phyloP scores from a whole-genome alignment of 768 basidiomycete species.

The Tylopilus subfusipes region DNA sequence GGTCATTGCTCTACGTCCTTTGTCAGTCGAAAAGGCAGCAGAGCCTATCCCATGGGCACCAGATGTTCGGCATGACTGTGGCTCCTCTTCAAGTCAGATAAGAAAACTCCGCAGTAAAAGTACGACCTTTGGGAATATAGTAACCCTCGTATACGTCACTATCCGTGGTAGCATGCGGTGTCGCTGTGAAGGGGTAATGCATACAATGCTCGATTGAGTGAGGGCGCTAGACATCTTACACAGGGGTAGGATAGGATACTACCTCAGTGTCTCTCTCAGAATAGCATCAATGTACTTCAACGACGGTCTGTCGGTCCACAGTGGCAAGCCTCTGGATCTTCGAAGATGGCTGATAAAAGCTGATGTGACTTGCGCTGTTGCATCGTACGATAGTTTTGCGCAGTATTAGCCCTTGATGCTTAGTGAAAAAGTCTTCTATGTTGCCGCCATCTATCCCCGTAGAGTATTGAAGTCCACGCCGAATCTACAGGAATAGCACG shows the following conservation, averaged over 20 bases:
- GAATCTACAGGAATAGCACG: conserved; percentile 10
- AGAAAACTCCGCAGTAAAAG: not conserved
- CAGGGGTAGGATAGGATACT: conserved; percentile 22
- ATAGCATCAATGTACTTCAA: conserved; percentile 29
- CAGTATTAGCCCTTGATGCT: conserved; percentile 28
- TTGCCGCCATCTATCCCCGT: conserved; percentile 36
- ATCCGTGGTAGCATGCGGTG: conserved; percentile 19
- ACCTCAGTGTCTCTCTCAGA: conserved; percentile 29
- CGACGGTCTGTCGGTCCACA: conserved; percentile 18
- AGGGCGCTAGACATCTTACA: conserved; percentile 11
- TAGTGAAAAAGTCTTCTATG: conserved; percentile 37
- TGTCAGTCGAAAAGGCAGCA: not conserved
- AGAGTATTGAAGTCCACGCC: conserved; percentile 36
- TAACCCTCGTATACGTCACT: conserved; percentile 26
- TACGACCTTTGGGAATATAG: conserved; percentile 26
- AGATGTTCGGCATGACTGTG: conserved; percentile 26
- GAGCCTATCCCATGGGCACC: conserved; percentile 14
- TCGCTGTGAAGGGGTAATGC: not conserved
- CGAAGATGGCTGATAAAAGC: conserved; percentile 28
- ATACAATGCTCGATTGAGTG: not conserved
- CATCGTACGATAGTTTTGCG: conserved; percentile 27
- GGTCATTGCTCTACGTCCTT: conserved; percentile 29
- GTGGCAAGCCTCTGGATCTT: conserved; percentile 28
- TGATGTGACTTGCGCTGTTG: conserved; percentile 31
- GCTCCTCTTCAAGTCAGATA: conserved; percentile 16